Percentiles rank a stretch among this genome's conserved stretches.
Conservation (phyloP, 2,329 filamentous ascomycete genomes). For the Diaporthe vexans region DNA sequence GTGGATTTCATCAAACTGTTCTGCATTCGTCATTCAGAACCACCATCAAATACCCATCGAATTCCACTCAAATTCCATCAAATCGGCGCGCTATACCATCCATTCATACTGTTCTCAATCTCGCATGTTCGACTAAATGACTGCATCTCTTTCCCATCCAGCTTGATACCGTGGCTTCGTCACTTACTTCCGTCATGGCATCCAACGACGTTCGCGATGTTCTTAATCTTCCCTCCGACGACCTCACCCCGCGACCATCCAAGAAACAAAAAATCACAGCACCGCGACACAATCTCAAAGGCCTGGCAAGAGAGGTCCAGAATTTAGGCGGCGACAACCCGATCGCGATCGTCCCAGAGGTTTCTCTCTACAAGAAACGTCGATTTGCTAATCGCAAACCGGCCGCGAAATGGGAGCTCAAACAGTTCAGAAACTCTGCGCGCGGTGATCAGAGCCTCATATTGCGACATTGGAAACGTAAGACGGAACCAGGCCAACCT, state of each 20-base stretch:
- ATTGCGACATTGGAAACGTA: conserved; percentile 85
- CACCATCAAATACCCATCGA: conserved; percentile 23
- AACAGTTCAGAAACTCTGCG: conserved; percentile 82
- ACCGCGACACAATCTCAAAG: conserved; percentile 72
- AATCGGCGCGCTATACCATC: neutral
- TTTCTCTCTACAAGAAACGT: conserved; percentile 71
- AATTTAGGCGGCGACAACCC: conserved; percentile 76
- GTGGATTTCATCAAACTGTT: conserved; percentile 20
- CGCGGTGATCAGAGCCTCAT: conserved; percentile 76
- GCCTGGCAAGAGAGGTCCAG: conserved; percentile 75
- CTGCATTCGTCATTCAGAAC: conserved; percentile 28
- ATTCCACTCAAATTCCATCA: neutral
- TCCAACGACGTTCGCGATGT: conserved; percentile 90
- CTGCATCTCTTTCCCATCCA: neutral
- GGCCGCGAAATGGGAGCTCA: conserved; percentile 74
- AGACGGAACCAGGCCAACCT: conserved; percentile 60
- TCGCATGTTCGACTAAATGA: conserved; percentile 3
- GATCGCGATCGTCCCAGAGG: conserved; percentile 75
- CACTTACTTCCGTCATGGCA: conserved; percentile 66
- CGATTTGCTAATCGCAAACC: conserved; percentile 68
- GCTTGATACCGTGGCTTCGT: conserved; percentile 10
- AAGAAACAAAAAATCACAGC: conserved; percentile 82
- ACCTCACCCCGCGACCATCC: conserved; percentile 65
- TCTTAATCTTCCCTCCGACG: conserved; percentile 80
- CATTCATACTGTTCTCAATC: neutral